Conservation (phyloP, 306 rosid genomes). For the Ormosia semicastrata region DNA sequence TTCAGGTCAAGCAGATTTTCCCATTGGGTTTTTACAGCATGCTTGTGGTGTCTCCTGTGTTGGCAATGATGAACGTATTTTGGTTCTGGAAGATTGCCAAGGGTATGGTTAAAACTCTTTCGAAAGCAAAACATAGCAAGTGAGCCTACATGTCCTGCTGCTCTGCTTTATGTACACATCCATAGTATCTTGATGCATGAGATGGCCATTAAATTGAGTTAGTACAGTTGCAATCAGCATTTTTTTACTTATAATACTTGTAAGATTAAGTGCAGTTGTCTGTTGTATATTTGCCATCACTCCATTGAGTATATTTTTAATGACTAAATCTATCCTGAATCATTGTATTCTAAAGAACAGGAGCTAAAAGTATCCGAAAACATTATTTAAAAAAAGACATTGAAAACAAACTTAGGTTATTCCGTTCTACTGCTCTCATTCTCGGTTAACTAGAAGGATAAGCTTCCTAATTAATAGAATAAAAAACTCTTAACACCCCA, state of each 20-base stretch:
- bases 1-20: slow-evolving; percentile 63
- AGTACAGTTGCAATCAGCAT: slow-evolving; percentile 23
- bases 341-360: not conserved
- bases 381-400: too few species aligned
- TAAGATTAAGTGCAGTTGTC: slow-evolving; percentile 5
- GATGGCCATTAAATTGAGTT: slow-evolving; percentile 24
- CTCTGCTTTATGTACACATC: not conserved
- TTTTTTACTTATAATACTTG: slow-evolving; percentile 12
- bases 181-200: not conserved
- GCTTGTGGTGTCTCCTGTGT: slow-evolving; percentile 57
- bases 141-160: slow-evolving; percentile 34
- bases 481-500: too few species aligned
- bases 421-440: too few species aligned
- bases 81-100: slow-evolving; percentile 96
- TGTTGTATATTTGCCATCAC: slow-evolving; percentile 20
- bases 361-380: too few species aligned
- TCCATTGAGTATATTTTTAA: not conserved
- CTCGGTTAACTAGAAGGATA: too few species aligned
- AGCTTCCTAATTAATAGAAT: too few species aligned
- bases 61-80: slow-evolving; percentile 62
- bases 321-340: slow-evolving; percentile 9
- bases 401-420: too few species aligned
- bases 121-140: slow-evolving; percentile 59
- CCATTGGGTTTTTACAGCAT: slow-evolving; percentile 76
- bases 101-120: slow-evolving; percentile 75